Evolutionary conservation across 2,329 filamentous ascomycete genomes (phyloP).

Genomic region (Talaromyces piceae): DNA sequence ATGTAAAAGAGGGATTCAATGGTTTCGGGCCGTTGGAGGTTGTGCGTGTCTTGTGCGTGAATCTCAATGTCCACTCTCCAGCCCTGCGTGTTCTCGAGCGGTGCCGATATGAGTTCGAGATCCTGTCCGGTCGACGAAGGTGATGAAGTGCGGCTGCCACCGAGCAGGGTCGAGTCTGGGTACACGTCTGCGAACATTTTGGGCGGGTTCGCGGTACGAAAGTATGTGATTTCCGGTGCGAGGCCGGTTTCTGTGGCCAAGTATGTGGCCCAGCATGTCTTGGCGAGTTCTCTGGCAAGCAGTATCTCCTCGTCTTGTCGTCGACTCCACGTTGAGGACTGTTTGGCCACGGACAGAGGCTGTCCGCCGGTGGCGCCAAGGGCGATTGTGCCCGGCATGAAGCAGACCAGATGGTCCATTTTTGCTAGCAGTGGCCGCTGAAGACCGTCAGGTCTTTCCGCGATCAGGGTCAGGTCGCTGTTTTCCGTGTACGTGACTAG

Average conservation of each 20-base stretch:
- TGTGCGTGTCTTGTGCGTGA: slow-evolving; percentile 77
- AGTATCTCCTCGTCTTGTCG: slow-evolving; percentile 80
- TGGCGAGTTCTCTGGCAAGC: slow-evolving; percentile 82
- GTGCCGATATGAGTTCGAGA: slow-evolving; percentile 26
- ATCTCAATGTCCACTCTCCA: slow-evolving; percentile 77
- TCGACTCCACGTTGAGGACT: slow-evolving; percentile 63
- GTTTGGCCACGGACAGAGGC: slow-evolving; percentile 66
- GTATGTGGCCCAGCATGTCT: slow-evolving; percentile 98
- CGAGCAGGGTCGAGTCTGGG: slow-evolving; percentile 21
- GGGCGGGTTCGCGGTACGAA: slow-evolving; percentile 65
- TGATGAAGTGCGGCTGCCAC: slow-evolving; percentile 1
- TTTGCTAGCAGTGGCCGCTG: slow-evolving; percentile 63
- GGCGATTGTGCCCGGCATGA: slow-evolving; percentile 93
- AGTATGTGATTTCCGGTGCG: slow-evolving; percentile 92
- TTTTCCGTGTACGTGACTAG: slow-evolving; percentile 80
- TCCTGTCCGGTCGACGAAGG: slow-evolving; percentile 17
- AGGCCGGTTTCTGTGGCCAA: slow-evolving; percentile 80
- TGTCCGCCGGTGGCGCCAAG: slow-evolving; percentile 75
- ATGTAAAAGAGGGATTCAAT: slow-evolving; percentile 97
- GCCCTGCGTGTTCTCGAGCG: slow-evolving; percentile 23
- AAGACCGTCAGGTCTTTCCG: slow-evolving; percentile 72
- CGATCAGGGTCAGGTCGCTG: slow-evolving; percentile 78
- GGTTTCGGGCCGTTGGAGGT: slow-evolving; percentile 90
- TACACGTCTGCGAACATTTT: slow-evolving; percentile 38
- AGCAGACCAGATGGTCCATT: slow-evolving; percentile 98